Evolutionary conservation across 177 flowering plant species (phyloP), one percentile per base, ranked within the genome.

Genomic region (Vitis hybrid): DNA sequence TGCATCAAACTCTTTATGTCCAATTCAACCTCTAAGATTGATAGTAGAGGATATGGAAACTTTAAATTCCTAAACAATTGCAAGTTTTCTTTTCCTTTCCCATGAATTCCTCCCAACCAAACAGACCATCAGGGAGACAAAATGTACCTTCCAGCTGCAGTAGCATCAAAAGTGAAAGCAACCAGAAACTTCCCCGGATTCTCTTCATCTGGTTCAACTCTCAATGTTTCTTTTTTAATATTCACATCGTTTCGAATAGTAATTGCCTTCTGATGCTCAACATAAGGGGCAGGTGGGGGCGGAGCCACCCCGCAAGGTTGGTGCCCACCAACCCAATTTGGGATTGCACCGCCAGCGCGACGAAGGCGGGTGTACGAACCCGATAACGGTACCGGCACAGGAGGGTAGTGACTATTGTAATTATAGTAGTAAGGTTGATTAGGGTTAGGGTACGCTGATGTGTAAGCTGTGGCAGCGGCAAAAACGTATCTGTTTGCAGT

Each of bases 231-330:
- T 81, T 86, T 87, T 83, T 82, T 88, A 18, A 90, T 61, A 79
- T 88, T 90, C n/a, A 89, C 88, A 73, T 86, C 90, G 62, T 88
- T 88, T 30, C 88, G 74, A 5, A 90, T 85, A 14, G 89, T 88
- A 2, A 87, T 86, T 2, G 92, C 93, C 75, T 83, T 86, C 83
- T 88, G 91, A 54, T 87, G 90, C 79, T 89, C 94, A 40, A 88
- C 89, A 58, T 66, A 82, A 1, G 85, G 80, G 3, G 84, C 30
- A 12, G 75, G 73, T 13, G 82, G 77, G 24, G 70, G 74, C 56
- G 80, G 77, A 19, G 72, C 70, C 14, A 79, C 70, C 6, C 82
- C 84, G 71, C 71, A 79, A 1, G 88, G 86, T 63, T 77, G 80
- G 19, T 80, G 69, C n/a, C 84, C 80, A 24, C 77, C 74, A 13